phyloP scores from a whole-genome alignment of 2,329 filamentous ascomycete species.

The Elsinoe batatas region DNA sequence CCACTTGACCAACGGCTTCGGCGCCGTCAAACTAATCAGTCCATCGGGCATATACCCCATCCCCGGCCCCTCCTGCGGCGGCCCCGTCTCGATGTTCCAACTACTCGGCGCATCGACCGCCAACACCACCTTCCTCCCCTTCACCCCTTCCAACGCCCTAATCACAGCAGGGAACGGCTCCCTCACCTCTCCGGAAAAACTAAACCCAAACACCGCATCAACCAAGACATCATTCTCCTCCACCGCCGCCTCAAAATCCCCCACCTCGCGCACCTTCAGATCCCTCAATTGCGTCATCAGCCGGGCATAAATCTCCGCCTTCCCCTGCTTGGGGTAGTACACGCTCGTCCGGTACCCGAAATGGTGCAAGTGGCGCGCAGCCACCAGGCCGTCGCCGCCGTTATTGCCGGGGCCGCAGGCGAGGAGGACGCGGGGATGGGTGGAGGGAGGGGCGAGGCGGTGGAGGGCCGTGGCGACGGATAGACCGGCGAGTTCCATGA shows the following conservation, averaged over 20 bases:
- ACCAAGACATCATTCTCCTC: slow-evolving; percentile 66
- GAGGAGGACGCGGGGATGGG: slow-evolving; percentile 65
- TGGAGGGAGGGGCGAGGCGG: slow-evolving; percentile 64
- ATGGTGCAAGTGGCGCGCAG: slow-evolving; percentile 80
- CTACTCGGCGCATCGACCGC: slow-evolving; percentile 89
- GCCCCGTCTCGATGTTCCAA: slow-evolving; percentile 85
- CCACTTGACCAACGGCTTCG: slow-evolving; percentile 76
- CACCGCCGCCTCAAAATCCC: slow-evolving; percentile 64
- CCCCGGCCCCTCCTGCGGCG: slow-evolving; percentile 65
- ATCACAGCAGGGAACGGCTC: slow-evolving; percentile 84
- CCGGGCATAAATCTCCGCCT: slow-evolving; percentile 83
- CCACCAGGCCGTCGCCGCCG: slow-evolving; percentile 85
- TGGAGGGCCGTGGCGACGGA: slow-evolving; percentile 90
- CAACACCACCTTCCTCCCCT: slow-evolving; percentile 56
- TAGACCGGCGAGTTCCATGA: slow-evolving; percentile 93
- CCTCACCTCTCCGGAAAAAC: slow-evolving; percentile 83
- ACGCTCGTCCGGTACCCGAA: slow-evolving; percentile 84
- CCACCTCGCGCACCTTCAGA: slow-evolving; percentile 70
- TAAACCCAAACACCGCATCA: slow-evolving; percentile 93
- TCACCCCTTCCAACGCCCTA: slow-evolving; percentile 59
- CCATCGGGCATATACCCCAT: slow-evolving; percentile 70
- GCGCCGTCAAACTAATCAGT: slow-evolving; percentile 81
- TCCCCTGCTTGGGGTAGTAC: slow-evolving; percentile 87
- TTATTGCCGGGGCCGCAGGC: slow-evolving; percentile 81
- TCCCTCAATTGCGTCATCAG: slow-evolving; percentile 76